Evolutionary conservation across 192 early-diverging fungal genomes (phyloP), one percentile per base, ranked within the genome.

Genomic region (Gigaspora rosea): DNA sequence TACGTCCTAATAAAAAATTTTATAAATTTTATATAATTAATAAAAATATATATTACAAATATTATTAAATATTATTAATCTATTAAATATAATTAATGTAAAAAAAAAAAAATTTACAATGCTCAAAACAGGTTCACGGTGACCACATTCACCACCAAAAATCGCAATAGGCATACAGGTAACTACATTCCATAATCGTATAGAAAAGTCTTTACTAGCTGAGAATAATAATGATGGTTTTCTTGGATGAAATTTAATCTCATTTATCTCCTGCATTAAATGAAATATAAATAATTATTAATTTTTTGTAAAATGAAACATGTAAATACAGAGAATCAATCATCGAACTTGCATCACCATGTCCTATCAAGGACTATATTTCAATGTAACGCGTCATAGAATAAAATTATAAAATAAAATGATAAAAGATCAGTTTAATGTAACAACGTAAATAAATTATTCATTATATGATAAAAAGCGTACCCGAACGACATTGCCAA

Each of bases 131-230:
- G 61, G 48, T 36, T 76, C 74, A 35, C 74, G 74, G 51, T 76
- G 74, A 3, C 62, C 62, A n/a, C 62, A 62, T 12, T 76, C 74
- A 20, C 74, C 74, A n/a, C 49, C 74, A 50, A 76, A 76, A 6
- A 76, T 20, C 7, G n/a, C 48, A 16, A 76, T 50, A 3, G 56
- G 22, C 9, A 13, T 15, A 20, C 20, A 36, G 5, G 74, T 75
- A 2, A n/a, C 50, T 35, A 65, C 22, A 63, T 75, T 75, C 74
- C 74, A 75, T 22, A 75, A 52, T 49, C 74, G 58, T 27, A 75
- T 65, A 16, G 74, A 75, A 64, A 75, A 65, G 33, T 75, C 74
- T 64, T 75, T 75, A 51, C 74, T 75, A 1, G 74, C 63, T 3
- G 74, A 75, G 16, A 75, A 59, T 16, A 65, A 41, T 18, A 75